These are phyloP conservation scores for Cordyceps farinosa DNA, from an alignment of 2,329 filamentous ascomycete species.

Conservation along the genomic window DNA sequence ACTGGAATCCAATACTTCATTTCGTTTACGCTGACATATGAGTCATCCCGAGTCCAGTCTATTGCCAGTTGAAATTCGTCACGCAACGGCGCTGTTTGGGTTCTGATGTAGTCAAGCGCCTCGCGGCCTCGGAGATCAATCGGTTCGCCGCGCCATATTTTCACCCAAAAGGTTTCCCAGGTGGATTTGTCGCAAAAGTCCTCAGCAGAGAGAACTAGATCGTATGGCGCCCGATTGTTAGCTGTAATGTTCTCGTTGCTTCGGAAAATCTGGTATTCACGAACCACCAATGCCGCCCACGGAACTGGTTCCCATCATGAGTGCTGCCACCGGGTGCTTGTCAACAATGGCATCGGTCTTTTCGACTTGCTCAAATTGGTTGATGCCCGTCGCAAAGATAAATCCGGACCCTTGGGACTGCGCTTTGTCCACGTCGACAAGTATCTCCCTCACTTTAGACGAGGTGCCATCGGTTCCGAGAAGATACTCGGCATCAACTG, in stretches of 20 bases:
- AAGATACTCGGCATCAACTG: slow-evolving; percentile 26
- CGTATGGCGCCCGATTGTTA: background rate
- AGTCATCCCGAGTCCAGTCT: slow-evolving; percentile 33
- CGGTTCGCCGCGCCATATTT: slow-evolving; percentile 31
- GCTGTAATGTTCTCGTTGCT: background rate
- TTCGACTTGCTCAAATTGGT: slow-evolving; percentile 24
- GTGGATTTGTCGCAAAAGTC: slow-evolving; percentile 24
- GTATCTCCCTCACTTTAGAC: slow-evolving; percentile 30
- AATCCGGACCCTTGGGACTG: slow-evolving; percentile 26
- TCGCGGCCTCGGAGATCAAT: slow-evolving; percentile 32
- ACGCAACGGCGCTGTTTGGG: slow-evolving; percentile 25
- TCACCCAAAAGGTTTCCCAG: slow-evolving; percentile 36
- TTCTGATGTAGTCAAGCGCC: slow-evolving; percentile 32
- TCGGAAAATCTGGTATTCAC: slow-evolving; percentile 6
- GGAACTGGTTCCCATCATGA: slow-evolving; percentile 29
- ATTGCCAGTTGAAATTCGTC: slow-evolving; percentile 33
- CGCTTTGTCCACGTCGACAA: slow-evolving; percentile 28
- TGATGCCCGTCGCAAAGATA: slow-evolving; percentile 30
- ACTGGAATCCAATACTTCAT: slow-evolving; percentile 36
- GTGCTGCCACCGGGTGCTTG: slow-evolving; percentile 30
- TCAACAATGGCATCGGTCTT: slow-evolving; percentile 28
- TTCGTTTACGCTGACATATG: slow-evolving; percentile 31
- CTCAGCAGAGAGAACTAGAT: slow-evolving; percentile 25
- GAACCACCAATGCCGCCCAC: slow-evolving; percentile 31
- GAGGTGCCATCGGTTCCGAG: slow-evolving; percentile 32